Conservation (phyloP, 1,284 basidiomycete genomes). For the Xerocomus minutiporus region DNA sequence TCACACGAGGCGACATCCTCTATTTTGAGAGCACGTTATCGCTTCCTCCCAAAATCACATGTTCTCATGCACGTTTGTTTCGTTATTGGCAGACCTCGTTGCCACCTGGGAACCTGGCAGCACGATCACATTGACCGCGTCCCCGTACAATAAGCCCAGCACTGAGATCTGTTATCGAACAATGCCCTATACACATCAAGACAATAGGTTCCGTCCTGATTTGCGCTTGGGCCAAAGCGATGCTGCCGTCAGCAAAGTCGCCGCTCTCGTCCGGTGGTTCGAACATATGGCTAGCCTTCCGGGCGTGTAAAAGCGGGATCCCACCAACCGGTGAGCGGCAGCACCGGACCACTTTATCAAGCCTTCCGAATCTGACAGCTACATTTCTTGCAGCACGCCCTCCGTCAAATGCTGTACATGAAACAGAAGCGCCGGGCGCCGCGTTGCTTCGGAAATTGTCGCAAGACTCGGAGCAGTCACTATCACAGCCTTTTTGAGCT, state of each 20-base stretch:
- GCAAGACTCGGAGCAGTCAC: slow-evolving; percentile 12
- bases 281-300: slow-evolving; percentile 57
- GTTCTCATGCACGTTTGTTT: slow-evolving; percentile 21
- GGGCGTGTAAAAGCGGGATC: slow-evolving; percentile 8
- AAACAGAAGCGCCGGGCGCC: slow-evolving; percentile 23
- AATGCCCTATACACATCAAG: slow-evolving; percentile 60
- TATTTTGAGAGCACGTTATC: slow-evolving; percentile 57
- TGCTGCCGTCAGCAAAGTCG: slow-evolving; percentile 60
- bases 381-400: slow-evolving; percentile 14
- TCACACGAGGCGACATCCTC: slow-evolving; percentile 67
- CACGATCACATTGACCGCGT: slow-evolving; percentile 54
- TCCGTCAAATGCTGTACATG: slow-evolving; percentile 23
- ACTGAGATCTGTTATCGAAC: slow-evolving; percentile 71
- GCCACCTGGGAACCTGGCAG: slow-evolving; percentile 40
- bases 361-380: slow-evolving; percentile 8
- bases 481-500: slow-evolving; percentile 17
- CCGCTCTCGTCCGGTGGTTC: slow-evolving; percentile 65
- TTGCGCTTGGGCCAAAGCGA: slow-evolving; percentile 65
- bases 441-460: slow-evolving; percentile 28
- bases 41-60: slow-evolving; percentile 8
- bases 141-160: slow-evolving; percentile 54
- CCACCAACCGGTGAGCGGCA: slow-evolving; percentile 13
- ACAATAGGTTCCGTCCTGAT: slow-evolving; percentile 62
- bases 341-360: slow-evolving; percentile 7
- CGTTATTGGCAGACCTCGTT: slow-evolving; percentile 43